Evolutionary conservation across 1,139 yeast genomes (phyloP), one percentile per base, ranked within the genome.

Genomic region (Lodderomyces margitis): DNA sequence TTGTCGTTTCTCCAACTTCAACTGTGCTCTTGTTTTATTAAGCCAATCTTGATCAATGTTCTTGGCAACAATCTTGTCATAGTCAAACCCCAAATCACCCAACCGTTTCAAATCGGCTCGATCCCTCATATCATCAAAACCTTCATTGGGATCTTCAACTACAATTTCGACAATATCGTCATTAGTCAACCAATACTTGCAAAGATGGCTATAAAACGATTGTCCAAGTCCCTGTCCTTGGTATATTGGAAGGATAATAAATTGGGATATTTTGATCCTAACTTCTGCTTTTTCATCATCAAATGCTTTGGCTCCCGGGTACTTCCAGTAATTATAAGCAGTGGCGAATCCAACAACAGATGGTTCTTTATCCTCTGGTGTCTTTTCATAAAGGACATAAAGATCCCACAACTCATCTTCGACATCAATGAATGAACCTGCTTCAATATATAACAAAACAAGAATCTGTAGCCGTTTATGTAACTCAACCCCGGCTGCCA

Each of bases 121-220:
- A 59, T 92, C 98, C 48, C 98, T 74, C 53, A 94, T 66, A 57
- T 87, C 95, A 57, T 92, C 98, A 63, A 92, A 92, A 34, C 81
- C 80, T 59, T 91, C 97, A 56, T 86, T 87, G 2, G 98, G 98
- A 58, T 94, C 98, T 59, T 92, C 98, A 8, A 94, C 91, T 0
- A 92, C 89, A 33, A 92, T 74, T 55, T 91, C 96, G 31, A 68
- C 64, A n/a, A 89, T 78, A 3, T 58, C 49, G 0, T 61, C 54
- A 48, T 86, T 84, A 0, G 56, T 51, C 5, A 70, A 52, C 86
- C 95, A 88, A 33, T 60, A 47, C 1, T 70, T 64, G 43, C 76
- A 71, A 6, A 92, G 63, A 1, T 73, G 51, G 11, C 68, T 64
- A 59, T 92, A 92, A 33, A 92, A 66, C 16, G 63, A 60, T 2